Evolutionary conservation across 805 yeast genomes (phyloP).

Genomic region (Candida railenensis): DNA sequence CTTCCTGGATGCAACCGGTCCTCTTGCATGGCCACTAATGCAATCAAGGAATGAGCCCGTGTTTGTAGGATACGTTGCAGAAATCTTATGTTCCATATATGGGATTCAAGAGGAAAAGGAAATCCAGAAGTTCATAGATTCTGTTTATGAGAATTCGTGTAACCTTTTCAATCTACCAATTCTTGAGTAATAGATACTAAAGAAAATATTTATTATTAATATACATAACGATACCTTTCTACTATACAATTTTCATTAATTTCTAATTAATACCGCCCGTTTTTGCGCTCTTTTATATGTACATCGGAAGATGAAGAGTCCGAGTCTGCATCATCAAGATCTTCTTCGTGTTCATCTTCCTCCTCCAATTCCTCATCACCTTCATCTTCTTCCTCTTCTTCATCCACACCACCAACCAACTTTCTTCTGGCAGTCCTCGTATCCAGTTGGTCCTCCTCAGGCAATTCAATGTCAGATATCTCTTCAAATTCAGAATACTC

Average conservation of each 20-base stretch:
- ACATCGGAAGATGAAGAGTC: not conserved
- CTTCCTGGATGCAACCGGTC: constrained; percentile 17
- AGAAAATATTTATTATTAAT: too few relatives aligned
- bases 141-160: constrained; percentile 34
- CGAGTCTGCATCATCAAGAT: not conserved
- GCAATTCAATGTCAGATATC: constrained; percentile 12
- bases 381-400: constrained; percentile 4
- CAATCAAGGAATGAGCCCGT: constrained; percentile 94
- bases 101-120: constrained; percentile 26
- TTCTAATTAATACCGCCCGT: not conserved
- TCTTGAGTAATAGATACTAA: too few relatives aligned
- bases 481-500: constrained; percentile 18
- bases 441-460: constrained; percentile 5
- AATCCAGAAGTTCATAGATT: constrained; percentile 31
- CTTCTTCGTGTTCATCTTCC: constrained; percentile 6
- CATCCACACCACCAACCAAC: constrained; percentile 5
- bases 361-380: constrained; percentile 4
- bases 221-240: not conserved
- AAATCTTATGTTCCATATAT: constrained; percentile 33
- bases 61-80: constrained; percentile 76
- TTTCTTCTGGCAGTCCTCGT: constrained; percentile 7
- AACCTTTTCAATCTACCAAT: constrained; percentile 27
- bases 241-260: not conserved
- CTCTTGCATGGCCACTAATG: constrained; percentile 49
- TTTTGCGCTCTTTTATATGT: not conserved